Evolutionary conservation across 768 basidiomycete species (phyloP), one percentile per base, ranked within the genome.

Genomic region (Amanita exitialis): DNA sequence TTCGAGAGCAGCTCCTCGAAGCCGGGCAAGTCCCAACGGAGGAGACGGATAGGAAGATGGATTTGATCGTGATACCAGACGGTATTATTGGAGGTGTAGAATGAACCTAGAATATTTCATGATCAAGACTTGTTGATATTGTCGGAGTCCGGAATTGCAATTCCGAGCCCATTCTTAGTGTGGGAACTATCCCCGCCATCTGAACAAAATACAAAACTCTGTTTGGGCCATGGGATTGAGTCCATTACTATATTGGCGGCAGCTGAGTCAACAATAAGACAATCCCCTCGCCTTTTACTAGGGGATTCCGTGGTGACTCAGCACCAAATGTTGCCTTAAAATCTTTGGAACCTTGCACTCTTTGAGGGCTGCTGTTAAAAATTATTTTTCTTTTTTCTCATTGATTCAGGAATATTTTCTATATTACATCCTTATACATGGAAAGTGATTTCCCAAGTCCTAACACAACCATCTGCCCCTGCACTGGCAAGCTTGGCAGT

Each of bases 381-480:
- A 16, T 30, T 28, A 6, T 50, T 34, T 4, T 42, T 20, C 28
- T 43, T 50, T 50, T 42, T 18, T 43, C 21, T 12, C 46, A 44
- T 44, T 23, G 3, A 12, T 23, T 44, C 12, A 15, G 21, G 43
- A 15, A 13, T 23, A 44, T 44, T 15, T 10, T 6, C 8, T 47
- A 8, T 47, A 47, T 15, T 20, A 34, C 3, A 44, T 34, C 16
- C 1, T 60, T 52, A 69, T 34, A 55, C 54, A 56, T 71, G 69
- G 56, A 76, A 75, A n/a, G 62, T 74, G 27, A 88, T 69, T 36
- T 80, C 75, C 84, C 86, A 94, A 3, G 77, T 68, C 59, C 86
- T 75, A 27, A 87, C 79, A 62, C 83, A 86, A 4, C 76, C 88
- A 69, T 97, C 94, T 23, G 86, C 84, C 4, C 94, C 93, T 8